Base-by-base conservation (phyloP, 2,329 filamentous ascomycete species). In the Volutella citrinella region DNA sequence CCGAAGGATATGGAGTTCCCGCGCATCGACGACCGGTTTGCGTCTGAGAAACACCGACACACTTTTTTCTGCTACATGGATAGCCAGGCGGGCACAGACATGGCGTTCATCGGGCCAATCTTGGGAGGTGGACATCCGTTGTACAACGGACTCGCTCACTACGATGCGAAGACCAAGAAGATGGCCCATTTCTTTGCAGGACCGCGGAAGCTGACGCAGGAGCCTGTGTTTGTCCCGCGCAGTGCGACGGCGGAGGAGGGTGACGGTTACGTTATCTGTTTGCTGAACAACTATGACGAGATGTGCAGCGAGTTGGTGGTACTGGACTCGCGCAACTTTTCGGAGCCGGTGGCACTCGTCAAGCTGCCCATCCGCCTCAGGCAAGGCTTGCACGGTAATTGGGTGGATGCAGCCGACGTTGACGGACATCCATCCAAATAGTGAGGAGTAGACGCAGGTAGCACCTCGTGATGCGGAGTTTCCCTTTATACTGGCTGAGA, bases 171-270 rank as follows among this genome's bases (percentile, higher is more conserved):
- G 8, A 38, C 36, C 4, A 27, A 31, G 3, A 10, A 34, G n/a
- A 14, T 30, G 4, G 31, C 34, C 3, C 30, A 34, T 3, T 38
- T 34, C 7, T 38, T 38, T 5, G 20, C 31, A 2, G 36, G 36
- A 4, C 25, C 17, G 7, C 30, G 22, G 15, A 27, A 34, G 23
- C 34, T 38, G 36, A 31, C 28, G 2, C 31, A 38, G n/a, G 36
- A 38, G 8, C 36, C 36, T 5, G 27, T 38, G 5, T 38, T 38
- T 27, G 31, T 38, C 5, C 31, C 36, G 9, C 31, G 36, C 9
- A 34, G 30, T 5, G 27, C 30, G 4, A 14, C 27, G 7, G 36
- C 36, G 1, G 22, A 17, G 14, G 36, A 38, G 23, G 36, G 36
- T 5, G 36, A 38, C 10, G 36, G 36, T 3, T 38, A 23, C 9